Percentiles rank a stretch among this genome's conserved stretches.
Evolutionary conservation across 208 protist genomes (phyloP).

Genomic region (Crithidia expoeki): DNA sequence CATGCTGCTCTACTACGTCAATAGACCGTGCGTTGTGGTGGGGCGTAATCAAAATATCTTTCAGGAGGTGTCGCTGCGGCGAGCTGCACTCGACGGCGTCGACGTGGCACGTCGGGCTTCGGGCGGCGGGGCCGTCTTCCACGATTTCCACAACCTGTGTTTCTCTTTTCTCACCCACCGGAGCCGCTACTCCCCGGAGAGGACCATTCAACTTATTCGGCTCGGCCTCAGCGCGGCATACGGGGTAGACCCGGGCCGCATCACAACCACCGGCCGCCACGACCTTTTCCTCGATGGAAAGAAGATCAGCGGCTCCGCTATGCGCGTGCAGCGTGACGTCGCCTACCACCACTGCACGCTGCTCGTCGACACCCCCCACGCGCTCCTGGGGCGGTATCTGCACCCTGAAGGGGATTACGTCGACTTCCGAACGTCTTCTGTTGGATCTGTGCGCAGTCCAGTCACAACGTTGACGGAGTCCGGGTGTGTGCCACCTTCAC

Average conservation of each 20-base stretch:
- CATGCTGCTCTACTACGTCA: conserved; percentile 77
- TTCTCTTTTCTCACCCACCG: conserved; percentile 85
- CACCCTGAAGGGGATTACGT: conserved; percentile 55
- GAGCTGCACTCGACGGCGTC: conserved; percentile 45
- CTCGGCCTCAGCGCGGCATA: conserved; percentile 47
- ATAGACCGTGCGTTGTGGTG: conserved; percentile 82
- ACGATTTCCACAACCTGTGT: conserved; percentile 83
- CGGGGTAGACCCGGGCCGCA: conserved; percentile 38
- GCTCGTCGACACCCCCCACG: conserved; percentile 54
- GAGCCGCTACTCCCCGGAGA: conserved; percentile 66
- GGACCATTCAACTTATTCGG: conserved; percentile 75
- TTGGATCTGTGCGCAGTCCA: conserved; percentile 69
- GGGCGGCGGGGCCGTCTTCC: conserved; percentile 86
- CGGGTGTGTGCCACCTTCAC: neutral
- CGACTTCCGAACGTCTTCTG: conserved; percentile 52
- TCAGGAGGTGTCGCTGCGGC: conserved; percentile 62
- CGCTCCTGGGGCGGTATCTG: conserved; percentile 55
- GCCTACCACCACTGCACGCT: conserved; percentile 90
- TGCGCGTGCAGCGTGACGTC: conserved; percentile 86
- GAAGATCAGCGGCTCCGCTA: conserved; percentile 90
- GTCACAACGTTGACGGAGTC: conserved; percentile 68
- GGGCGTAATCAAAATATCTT: conserved; percentile 86
- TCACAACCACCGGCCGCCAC: conserved; percentile 74
- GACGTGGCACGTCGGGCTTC: conserved; percentile 73
- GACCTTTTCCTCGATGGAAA: conserved; percentile 84